Conservation (phyloP, 106 monocot species). For the Dioscorea zingiberensis region DNA sequence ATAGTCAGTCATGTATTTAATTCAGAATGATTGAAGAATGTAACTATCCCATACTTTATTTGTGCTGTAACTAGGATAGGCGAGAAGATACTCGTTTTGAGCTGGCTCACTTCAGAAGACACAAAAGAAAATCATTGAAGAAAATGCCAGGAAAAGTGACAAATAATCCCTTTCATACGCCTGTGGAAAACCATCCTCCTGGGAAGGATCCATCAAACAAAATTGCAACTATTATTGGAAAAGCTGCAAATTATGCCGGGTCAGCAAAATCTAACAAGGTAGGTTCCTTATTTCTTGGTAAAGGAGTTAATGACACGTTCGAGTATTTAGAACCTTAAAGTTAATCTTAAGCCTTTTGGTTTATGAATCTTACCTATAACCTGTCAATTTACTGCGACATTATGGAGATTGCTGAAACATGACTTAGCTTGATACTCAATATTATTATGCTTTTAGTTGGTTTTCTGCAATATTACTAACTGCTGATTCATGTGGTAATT, state of each 20-base stretch:
- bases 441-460: too few species aligned
- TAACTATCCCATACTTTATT: background rate
- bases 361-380: too few species aligned
- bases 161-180: slow-evolving; percentile 44
- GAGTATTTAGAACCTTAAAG: too few species aligned
- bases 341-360: too few species aligned
- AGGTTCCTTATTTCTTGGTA: background rate
- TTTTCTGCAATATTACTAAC: too few species aligned
- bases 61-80: slow-evolving; percentile 62
- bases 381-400: too few species aligned
- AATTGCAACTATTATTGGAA: slow-evolving; percentile 64
- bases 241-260: slow-evolving; percentile 87
- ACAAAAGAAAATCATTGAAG: slow-evolving; percentile 84
- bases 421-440: too few species aligned
- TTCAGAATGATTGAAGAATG: too few species aligned
- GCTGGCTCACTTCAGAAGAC: slow-evolving; percentile 80
- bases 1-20: background rate
- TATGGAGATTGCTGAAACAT: too few species aligned
- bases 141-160: slow-evolving; percentile 59
- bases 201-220: slow-evolving; percentile 88
- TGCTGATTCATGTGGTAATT: too few species aligned
- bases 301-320: too few species aligned
- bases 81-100: slow-evolving; percentile 88
- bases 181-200: slow-evolving; percentile 66
- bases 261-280: slow-evolving; percentile 83